Evolutionary conservation across 2,329 filamentous ascomycete genomes (phyloP), one percentile per base, ranked within the genome.

Genomic region (Trichoderma aggressivum): DNA sequence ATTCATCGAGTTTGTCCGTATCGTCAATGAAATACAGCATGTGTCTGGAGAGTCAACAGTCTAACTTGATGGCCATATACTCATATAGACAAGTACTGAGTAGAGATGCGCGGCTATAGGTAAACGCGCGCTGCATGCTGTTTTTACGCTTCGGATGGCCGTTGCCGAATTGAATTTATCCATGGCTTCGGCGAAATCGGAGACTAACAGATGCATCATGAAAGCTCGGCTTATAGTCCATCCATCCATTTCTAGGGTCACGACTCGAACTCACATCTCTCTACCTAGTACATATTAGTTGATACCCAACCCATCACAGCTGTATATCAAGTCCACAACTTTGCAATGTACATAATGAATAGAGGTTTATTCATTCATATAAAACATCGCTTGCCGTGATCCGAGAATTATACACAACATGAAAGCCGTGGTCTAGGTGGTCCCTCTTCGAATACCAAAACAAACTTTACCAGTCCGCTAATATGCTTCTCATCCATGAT

Each of bases 101-200:
- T n/a, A n/a, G 7, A 43, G 16, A 43, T 18, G 7, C 18, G 26
- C 24, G 62, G 62, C 32, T 55, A 39, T 65, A 55, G 32, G 16
- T 66, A n/a, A 8, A 56, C 3, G 63, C 47, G 34, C 12, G n/a
- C 7, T 16, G 28, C 5, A n/a, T n/a, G 55, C 55, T 32, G 28
- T 2, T n/a, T 34, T 53, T 39, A 11, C 21, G 21, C 10, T 8
- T 53, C n/a, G 7, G n/a, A 28, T 28, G 8, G 14, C 12, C 34
- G 18, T 39, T 36, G 21, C 59, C 59, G 60, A 21, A 24, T 12
- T 36, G 7, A 30, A 5, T 43, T 7, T 43, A 43, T 43, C 39
- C 14, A 4, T 21, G 11, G 32, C 4, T 18, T 58, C 30, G 50
- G 63, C 63, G 63, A 58, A 43, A 58, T 66, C 63, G 50, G 63